Base-by-base conservation (phyloP, 345 rosid genomes). In the Anastatica hierochuntica region DNA sequence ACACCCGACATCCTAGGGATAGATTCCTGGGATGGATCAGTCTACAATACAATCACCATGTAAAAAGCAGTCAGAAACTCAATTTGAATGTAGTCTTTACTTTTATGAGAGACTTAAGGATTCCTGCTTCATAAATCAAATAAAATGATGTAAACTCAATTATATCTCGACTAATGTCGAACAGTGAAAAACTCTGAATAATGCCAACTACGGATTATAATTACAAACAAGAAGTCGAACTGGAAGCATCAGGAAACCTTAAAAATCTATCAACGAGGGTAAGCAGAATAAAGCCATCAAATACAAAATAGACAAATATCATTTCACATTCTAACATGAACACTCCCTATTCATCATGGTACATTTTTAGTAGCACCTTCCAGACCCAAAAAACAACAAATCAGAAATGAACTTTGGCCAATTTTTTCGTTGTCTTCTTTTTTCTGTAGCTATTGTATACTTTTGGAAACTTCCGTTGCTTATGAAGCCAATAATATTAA, bases 1-100 rank as follows among this genome's bases (percentile, higher is more conserved):
- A 77, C 57, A 41, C 76, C 82, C 23, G 97, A 71, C 53, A 83
- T 69, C 48, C 79, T 71, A 44, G 77, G 77, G 49, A 67, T 39
- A 20, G 67, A 43, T 16, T 79, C 87, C 70, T 76, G 79, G 64
- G 75, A 51, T 51, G 69, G 29, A 57, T 52, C 72, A 74, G 48
- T 40, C 52, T 49, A 62, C 39, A 69, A 48, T 14, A 44, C 31
- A 43, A 56, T 16, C 39, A 56, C 39, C 46, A 57, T 23, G 45
- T 37, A 31, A 63, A n/a, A 38, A 33, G 18, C 26, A 53, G 51
- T 67, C 57, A 67, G 66, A 60, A 60, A 60, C 36, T 60, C 12
- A 53, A 40, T 53, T 45, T 24, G 41, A 46, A 38, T 45, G 17
- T 19, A 17, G 8, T 35, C 46, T 41, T 17, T 38, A 15, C n/a